Evolutionary conservation across 345 rosid species (phyloP), one percentile per base, ranked within the genome.

Genomic region (Arabis hirsuta): DNA sequence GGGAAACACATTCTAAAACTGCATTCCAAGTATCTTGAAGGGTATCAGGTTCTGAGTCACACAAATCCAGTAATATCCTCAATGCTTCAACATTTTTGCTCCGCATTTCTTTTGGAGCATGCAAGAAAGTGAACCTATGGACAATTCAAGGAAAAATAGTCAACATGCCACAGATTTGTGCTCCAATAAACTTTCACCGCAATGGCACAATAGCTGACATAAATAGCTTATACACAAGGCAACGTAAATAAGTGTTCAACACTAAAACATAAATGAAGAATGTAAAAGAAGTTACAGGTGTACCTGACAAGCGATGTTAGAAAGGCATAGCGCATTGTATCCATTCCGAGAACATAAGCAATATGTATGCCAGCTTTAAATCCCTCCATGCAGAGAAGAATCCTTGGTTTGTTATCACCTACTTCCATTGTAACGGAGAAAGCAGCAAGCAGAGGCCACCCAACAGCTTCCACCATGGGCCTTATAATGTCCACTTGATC

Each of bases 11-110:
- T 85, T 91, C 99, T 61, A 95, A 71, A 62, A 95, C 94, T 57
- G 98, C 99, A 84, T 95, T 95, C 98, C 99, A 95, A n/a, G 99
- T 91, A 83, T 95, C 98, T 72, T 86, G 96, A 76, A 95, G 93
- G 73, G 92, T 84, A 69, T 77, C 90, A 56, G 86, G 81, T 72
- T 91, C 92, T 16, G 81, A 79, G 75, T 90, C 98, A 51, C 92
- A 86, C 51, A 95, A 80, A 55, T 85, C 80, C 78, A 95, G 83
- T 59, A 95, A 77, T 55, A 94, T 90, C 67, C 88, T 92, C 82
- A 95, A 81, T 60, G 99, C 97, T 87, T 95, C 99, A 44, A 90
- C 98, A 84, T 91, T 95, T 86, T 95, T 95, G 80, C 90, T 81
- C 62, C 92, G 90, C 97, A 95, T 85, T 79, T 89, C 93, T 86